phyloP scores from a whole-genome alignment of 2,329 filamentous ascomycete genomes.

The Colletotrichum sp. region DNA sequence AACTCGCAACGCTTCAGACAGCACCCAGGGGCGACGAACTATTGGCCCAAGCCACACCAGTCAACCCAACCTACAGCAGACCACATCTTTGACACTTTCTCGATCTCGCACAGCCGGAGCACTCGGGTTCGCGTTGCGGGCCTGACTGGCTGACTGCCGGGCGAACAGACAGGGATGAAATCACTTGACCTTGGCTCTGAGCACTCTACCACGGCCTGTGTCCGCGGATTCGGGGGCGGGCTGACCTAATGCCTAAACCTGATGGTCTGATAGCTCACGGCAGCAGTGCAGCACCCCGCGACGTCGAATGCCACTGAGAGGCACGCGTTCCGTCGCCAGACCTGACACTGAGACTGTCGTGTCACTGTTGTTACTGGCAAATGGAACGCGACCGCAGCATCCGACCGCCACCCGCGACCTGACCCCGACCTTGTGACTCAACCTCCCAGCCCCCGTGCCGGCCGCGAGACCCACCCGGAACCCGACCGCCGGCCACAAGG shows the following conservation, averaged over 20 bases:
- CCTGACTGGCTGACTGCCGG: not conserved
- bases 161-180: not conserved
- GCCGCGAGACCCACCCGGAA: slow-evolving; percentile 9
- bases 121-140: not conserved
- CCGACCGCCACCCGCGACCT: not conserved
- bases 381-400: not conserved
- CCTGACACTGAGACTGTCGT: not conserved
- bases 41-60: slow-evolving; percentile 4
- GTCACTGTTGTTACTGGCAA: not conserved
- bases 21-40: not conserved
- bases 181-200: not conserved
- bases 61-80: not conserved
- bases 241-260: not conserved
- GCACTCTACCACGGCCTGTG: not conserved
- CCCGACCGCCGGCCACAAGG: slow-evolving; percentile 7
- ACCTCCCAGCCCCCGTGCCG: slow-evolving; percentile 11
- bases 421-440: slow-evolving; percentile 14
- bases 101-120: slow-evolving; percentile 9
- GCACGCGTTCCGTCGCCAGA: not conserved
- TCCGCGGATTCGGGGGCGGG: not conserved
- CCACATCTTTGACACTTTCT: not conserved
- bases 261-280: not conserved
- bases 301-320: not conserved
- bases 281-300: not conserved
- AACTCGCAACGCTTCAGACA: not conserved